A percentile compares a stretch with the other conserved stretches of the same genome.
Conservation (phyloP, 331 rosid genomes). For the Malus hybrid region DNA sequence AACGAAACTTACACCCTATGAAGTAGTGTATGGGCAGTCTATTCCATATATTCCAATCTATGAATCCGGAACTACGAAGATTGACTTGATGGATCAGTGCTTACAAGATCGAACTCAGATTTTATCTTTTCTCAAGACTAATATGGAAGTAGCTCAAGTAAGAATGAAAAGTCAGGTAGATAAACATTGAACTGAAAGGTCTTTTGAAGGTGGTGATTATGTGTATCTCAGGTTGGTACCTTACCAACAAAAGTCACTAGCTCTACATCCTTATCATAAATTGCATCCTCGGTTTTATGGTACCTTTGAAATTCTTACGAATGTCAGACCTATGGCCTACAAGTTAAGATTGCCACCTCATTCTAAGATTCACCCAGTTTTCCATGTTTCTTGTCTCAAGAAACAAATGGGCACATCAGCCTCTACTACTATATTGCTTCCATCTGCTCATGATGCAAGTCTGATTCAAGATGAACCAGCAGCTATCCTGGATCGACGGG, state of each 20-base stretch:
- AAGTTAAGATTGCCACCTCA: neutral
- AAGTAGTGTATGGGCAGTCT: no score
- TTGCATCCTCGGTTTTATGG: neutral
- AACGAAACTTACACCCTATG: no score
- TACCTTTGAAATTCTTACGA: neutral
- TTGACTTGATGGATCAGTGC: no score
- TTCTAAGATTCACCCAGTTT: neutral
- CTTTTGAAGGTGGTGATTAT: neutral
- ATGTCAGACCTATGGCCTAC: neutral
- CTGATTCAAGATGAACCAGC: no score
- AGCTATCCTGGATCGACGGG: no score
- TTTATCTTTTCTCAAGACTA: no score
- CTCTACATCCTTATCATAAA: neutral
- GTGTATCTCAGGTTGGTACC: neutral
- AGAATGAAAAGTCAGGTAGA: neutral
- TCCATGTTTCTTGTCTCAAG: neutral
- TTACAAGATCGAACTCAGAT: no score
- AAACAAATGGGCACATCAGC: neutral
- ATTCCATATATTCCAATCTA: no score
- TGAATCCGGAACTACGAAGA: no score
- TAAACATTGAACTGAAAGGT: neutral
- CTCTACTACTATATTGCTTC: no score
- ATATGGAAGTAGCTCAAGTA: no score
- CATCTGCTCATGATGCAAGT: no score
- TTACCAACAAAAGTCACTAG: neutral